Evolutionary conservation across 192 early-diverging fungal genomes (phyloP).

Genomic region (Funneliformis geosporum): DNA sequence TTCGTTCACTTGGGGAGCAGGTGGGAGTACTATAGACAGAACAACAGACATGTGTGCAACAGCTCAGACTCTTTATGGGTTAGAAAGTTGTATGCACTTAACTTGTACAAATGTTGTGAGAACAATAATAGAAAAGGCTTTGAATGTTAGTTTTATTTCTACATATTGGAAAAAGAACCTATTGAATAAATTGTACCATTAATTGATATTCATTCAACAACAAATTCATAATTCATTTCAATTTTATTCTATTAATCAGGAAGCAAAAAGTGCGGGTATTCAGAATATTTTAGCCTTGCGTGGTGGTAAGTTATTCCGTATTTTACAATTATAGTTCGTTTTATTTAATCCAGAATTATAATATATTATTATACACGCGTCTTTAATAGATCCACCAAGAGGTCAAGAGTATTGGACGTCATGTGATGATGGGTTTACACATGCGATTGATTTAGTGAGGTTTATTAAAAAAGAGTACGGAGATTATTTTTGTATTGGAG

Average conservation of each 20-base stretch:
- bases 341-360: neutral
- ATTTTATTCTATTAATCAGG: constrained; percentile 35
- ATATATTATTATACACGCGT: neutral
- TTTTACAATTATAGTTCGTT: neutral
- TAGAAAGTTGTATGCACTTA: constrained; percentile 94
- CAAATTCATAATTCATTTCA: neutral
- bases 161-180: neutral
- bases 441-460: constrained; percentile 86
- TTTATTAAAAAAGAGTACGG: constrained; percentile 86
- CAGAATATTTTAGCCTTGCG: constrained; percentile 95
- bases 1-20: constrained; percentile 97
- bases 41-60: constrained; percentile 85
- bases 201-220: neutral
- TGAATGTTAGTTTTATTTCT: constrained; percentile 48
- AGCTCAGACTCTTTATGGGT: constrained; percentile 86
- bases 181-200: neutral
- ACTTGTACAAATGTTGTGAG: constrained; percentile 98
- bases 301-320: constrained; percentile 53
- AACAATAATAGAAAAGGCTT: constrained; percentile 78
- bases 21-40: constrained; percentile 84
- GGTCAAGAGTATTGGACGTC: constrained; percentile 79
- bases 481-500: constrained; percentile 94
- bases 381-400: constrained; percentile 67
- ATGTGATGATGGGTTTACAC: constrained; percentile 72
- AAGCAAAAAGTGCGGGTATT: constrained; percentile 83